A percentile compares a stretch with the other conserved stretches of the same genome.
phyloP scores from a whole-genome alignment of 495 filamentous ascomycete genomes.

The Aspergillus funiculosus region DNA sequence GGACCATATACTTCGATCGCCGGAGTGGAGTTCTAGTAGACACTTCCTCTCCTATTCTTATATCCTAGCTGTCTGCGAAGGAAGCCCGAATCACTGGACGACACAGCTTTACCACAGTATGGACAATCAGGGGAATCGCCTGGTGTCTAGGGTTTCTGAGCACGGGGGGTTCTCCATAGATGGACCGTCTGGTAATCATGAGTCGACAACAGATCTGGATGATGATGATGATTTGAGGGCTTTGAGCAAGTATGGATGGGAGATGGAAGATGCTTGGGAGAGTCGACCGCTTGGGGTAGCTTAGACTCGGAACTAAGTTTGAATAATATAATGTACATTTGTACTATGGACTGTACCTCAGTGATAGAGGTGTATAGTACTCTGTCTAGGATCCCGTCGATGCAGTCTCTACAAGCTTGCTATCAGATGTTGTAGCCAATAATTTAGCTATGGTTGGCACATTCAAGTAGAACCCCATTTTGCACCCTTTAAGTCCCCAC shows the following conservation, averaged over 20 bases:
- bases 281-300: slow-evolving; percentile 33
- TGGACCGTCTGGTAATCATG: neutral
- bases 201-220: neutral
- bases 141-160: neutral
- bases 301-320: too few relatives aligned
- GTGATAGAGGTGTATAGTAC: too few relatives aligned
- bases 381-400: too few relatives aligned
- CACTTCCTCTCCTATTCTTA: slow-evolving; percentile 31
- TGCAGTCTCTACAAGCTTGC: too few relatives aligned
- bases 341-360: too few relatives aligned
- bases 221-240: slow-evolving; percentile 20
- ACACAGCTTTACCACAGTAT: slow-evolving; percentile 21
- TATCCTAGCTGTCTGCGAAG: slow-evolving; percentile 30
- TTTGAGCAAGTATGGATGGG: slow-evolving; percentile 33
- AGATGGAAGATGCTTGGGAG: slow-evolving; percentile 29
- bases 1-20: slow-evolving; percentile 34
- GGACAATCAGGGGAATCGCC: slow-evolving; percentile 6
- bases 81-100: slow-evolving; percentile 31
- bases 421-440: too few relatives aligned
- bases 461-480: too few relatives aligned
- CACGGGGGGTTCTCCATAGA: neutral
- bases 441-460: too few relatives aligned
- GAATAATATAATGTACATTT: too few relatives aligned
- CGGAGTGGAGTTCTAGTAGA: slow-evolving; percentile 27
- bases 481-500: too few relatives aligned